These are phyloP conservation scores for Cairneyella variabilis DNA, from an alignment of 495 filamentous ascomycete species.

Conservation along the genomic window DNA sequence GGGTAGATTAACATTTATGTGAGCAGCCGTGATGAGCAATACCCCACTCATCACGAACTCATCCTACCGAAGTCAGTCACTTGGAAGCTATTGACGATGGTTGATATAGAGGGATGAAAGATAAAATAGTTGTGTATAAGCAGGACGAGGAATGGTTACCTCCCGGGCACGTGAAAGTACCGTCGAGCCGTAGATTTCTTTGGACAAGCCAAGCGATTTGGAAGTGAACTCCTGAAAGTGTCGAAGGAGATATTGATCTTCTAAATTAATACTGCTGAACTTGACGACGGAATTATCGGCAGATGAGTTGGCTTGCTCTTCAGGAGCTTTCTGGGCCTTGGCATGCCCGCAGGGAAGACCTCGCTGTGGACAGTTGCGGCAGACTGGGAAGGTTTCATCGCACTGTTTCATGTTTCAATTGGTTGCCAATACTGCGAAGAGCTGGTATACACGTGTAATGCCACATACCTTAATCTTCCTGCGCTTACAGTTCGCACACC, in stretches of 20 bases:
- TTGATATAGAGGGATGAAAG: not conserved
- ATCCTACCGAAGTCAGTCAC: not conserved
- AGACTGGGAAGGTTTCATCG: constrained; percentile 3
- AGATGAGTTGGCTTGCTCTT: not conserved
- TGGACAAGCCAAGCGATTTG: not conserved
- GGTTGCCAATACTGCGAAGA: not conserved
- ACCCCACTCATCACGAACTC: constrained; percentile 8
- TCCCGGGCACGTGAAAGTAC: not conserved
- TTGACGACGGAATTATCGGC: not conserved
- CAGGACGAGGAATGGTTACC: not conserved
- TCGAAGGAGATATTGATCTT: constrained; percentile 1
- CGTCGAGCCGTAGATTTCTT: not conserved
- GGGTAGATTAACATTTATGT: constrained; percentile 1
- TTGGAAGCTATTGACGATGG: not conserved
- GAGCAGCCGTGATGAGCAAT: not conserved
- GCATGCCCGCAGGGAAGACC: not conserved
- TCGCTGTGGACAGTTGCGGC: constrained; percentile 3
- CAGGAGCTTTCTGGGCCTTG: not conserved
- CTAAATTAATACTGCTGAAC: not conserved
- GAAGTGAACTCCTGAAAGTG: constrained; percentile 6
- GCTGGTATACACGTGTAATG: no score
- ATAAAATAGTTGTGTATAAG: not conserved
- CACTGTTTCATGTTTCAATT: not conserved
- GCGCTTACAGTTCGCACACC: constrained; percentile 2
- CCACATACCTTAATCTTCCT: constrained; percentile 6